Evolutionary conservation across 2,329 filamentous ascomycete genomes (phyloP).

Genomic region (Chrysosporium keratinophilum): DNA sequence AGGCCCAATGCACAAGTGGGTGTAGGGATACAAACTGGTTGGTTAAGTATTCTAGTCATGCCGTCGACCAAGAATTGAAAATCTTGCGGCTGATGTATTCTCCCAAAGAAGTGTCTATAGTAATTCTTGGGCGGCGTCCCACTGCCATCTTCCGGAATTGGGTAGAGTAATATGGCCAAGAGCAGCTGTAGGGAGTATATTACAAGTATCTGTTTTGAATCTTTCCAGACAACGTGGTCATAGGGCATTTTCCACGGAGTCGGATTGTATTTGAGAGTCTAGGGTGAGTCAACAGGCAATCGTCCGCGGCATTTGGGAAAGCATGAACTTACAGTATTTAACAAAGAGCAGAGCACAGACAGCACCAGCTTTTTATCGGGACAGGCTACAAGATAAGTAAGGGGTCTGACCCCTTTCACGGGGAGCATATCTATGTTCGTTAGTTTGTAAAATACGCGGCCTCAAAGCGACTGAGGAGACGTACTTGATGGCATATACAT

Average conservation of each 20-base stretch:
- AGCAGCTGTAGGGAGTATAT: conserved; percentile 86
- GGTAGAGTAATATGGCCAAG: conserved; percentile 74
- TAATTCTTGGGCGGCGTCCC: conserved; percentile 68
- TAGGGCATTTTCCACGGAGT: conserved; percentile 90
- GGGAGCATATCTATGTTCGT: conserved; percentile 51
- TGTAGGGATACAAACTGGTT: conserved; percentile 48
- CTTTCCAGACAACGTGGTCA: conserved; percentile 82
- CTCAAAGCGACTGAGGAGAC: conserved; percentile 18
- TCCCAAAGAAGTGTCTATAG: conserved; percentile 83
- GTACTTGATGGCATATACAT: conserved; percentile 78
- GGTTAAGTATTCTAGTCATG: conserved; percentile 83
- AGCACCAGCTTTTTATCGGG: conserved; percentile 85
- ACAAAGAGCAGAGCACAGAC: conserved; percentile 77
- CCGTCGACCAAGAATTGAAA: conserved; percentile 96
- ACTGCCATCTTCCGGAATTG: conserved; percentile 65
- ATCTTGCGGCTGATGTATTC: conserved; percentile 84
- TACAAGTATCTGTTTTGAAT: conserved; percentile 79
- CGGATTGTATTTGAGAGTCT: conserved; percentile 93
- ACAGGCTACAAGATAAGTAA: conserved; percentile 82
- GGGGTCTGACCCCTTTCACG: conserved; percentile 66
- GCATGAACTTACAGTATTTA: conserved; percentile 66
- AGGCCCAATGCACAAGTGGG: background rate
- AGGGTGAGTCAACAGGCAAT: conserved; percentile 10
- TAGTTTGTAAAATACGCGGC: background rate
- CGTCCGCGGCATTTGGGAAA: background rate